Conservation (phyloP, 352 stramenopile genomes). For the Plasmopara muralis region DNA sequence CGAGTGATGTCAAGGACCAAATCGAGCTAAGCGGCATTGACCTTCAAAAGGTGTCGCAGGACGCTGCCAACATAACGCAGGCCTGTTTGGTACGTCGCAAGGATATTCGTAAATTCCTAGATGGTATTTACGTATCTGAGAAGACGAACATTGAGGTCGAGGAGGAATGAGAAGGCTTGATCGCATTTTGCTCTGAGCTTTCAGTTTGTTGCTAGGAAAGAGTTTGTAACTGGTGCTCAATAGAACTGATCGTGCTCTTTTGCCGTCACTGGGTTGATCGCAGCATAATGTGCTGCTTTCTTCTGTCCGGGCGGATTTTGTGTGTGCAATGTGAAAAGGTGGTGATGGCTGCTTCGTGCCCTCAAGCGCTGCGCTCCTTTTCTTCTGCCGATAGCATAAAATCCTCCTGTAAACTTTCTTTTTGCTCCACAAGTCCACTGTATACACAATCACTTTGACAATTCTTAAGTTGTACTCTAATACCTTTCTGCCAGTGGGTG, state of each 20-base stretch:
- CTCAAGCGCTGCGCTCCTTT: slow-evolving; percentile 7
- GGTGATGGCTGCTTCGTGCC: slow-evolving; percentile 4
- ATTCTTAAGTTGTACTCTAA: too few species aligned
- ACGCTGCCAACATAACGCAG: slow-evolving; percentile 82
- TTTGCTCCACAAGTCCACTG: not conserved
- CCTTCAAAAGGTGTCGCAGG: slow-evolving; percentile 94
- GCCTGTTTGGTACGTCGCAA: slow-evolving; percentile 80
- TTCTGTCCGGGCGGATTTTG: slow-evolving; percentile 90
- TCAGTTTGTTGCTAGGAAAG: slow-evolving; percentile 21
- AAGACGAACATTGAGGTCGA: slow-evolving; percentile 86
- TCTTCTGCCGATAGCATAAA: slow-evolving; percentile 35
- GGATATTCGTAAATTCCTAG: slow-evolving; percentile 99
- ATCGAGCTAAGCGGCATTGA: slow-evolving; percentile 98
- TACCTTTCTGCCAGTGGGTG: too few species aligned
- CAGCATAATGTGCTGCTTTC: slow-evolving; percentile 55
- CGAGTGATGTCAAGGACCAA: slow-evolving; percentile 98
- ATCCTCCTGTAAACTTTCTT: slow-evolving; percentile 23
- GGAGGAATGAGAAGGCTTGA: slow-evolving; percentile 39
- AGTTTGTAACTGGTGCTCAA: slow-evolving; percentile 33
- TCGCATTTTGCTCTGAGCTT: slow-evolving; percentile 16
- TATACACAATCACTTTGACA: not conserved
- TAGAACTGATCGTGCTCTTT: slow-evolving; percentile 41
- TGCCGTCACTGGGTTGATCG: slow-evolving; percentile 88
- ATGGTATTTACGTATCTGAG: slow-evolving; percentile 99
- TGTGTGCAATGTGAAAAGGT: slow-evolving; percentile 35